A percentile compares a stretch with the other conserved stretches of the same genome.
These are phyloP conservation scores for Dryas drummondii DNA, from an alignment of 306 rosid species.

Conservation along the genomic window DNA sequence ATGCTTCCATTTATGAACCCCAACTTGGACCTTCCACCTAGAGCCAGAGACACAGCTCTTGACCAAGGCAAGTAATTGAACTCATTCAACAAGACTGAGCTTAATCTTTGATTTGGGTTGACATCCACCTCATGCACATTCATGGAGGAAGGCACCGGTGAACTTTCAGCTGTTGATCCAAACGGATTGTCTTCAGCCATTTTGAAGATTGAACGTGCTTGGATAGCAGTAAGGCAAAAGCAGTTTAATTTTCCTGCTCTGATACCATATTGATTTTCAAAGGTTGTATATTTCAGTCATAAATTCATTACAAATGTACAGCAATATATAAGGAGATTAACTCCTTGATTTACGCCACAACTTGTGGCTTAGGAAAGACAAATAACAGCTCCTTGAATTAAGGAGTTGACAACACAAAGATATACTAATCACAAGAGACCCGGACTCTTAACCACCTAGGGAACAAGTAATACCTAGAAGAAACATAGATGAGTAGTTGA, in stretches of 20 bases:
- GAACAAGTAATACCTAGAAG: neutral
- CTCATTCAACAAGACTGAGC: neutral
- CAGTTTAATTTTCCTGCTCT: neutral
- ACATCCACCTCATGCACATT: neutral
- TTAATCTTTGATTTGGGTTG: neutral
- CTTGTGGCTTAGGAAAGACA: neutral
- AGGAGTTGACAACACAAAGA: neutral
- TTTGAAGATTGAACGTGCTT: neutral
- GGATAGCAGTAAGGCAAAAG: neutral
- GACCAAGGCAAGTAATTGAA: neutral
- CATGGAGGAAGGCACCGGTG: neutral
- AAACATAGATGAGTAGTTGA: neutral
- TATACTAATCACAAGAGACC: neutral
- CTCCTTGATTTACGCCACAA: neutral
- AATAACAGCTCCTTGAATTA: neutral
- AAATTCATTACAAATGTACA: neutral
- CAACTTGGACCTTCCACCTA: neutral
- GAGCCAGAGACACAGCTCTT: neutral
- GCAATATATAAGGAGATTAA: neutral
- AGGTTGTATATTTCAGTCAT: neutral
- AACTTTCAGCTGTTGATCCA: neutral
- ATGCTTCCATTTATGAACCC: conserved; percentile 10
- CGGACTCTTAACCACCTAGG: neutral
- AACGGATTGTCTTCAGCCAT: neutral
- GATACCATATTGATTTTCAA: neutral